A percentile compares a stretch with the other conserved stretches of the same genome.
Evolutionary conservation across 192 early-diverging fungal species (phyloP).

Genomic region (Backusella morwellensis): DNA sequence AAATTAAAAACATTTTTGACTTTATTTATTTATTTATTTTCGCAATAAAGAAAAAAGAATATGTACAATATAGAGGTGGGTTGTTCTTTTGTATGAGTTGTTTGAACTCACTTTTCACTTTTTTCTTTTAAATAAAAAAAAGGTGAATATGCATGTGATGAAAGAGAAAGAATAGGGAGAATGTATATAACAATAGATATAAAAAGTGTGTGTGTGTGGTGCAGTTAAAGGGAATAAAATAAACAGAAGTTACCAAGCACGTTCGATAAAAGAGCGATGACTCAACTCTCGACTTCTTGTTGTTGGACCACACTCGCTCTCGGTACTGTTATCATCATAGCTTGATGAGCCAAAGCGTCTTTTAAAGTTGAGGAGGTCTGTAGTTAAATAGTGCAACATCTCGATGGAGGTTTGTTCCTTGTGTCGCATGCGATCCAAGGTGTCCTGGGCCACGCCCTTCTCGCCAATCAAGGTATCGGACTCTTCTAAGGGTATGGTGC

Average conservation of each 20-base stretch:
- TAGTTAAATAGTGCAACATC: conserved; percentile 50
- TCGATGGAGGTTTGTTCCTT: conserved; percentile 34
- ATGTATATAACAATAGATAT: neutral
- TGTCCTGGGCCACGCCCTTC: neutral
- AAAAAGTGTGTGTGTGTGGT: neutral
- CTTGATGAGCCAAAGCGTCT: conserved; percentile 38
- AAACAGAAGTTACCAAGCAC: neutral
- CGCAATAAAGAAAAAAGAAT: too few relatives aligned
- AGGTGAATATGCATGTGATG: neutral
- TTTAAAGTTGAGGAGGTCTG: conserved; percentile 52
- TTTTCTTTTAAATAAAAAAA: too few relatives aligned
- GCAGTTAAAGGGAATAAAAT: neutral
- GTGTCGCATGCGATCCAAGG: neutral
- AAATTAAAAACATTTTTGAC: too few relatives aligned
- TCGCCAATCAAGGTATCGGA: neutral
- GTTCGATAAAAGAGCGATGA: neutral
- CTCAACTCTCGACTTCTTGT: neutral
- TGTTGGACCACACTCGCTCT: neutral
- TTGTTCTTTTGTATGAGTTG: too few relatives aligned
- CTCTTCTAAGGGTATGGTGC: conserved; percentile 28
- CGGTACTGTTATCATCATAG: neutral
- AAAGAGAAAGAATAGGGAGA: neutral
- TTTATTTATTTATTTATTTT: too few relatives aligned
- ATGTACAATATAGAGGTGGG: too few relatives aligned
- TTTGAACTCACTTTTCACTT: neutral